Conservation (phyloP, 495 filamentous ascomycete genomes). For the Cercophora newfieldiana region DNA sequence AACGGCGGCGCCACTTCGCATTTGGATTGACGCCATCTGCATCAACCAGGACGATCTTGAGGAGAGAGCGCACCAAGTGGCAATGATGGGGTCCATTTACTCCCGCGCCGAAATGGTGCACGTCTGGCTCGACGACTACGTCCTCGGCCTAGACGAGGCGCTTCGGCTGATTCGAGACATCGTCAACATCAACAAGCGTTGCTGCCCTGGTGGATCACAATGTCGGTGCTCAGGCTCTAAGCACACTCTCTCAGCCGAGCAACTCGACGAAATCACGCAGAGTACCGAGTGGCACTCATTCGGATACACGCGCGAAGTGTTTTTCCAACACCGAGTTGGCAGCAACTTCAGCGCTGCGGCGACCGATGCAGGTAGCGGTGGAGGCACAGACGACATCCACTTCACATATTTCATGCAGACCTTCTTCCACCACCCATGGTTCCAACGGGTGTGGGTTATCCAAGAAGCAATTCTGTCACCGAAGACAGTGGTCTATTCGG, state of each 20-base stretch:
- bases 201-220: neutral
- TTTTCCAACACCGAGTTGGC: neutral
- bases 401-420: slow-evolving; percentile 3
- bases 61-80: slow-evolving; percentile 28
- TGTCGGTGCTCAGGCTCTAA: neutral
- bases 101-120: slow-evolving; percentile 19
- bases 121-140: slow-evolving; percentile 35
- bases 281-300: neutral
- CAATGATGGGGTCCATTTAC: slow-evolving; percentile 30
- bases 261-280: neutral
- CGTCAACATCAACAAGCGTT: neutral
- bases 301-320: slow-evolving; percentile 5
- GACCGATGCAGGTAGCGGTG: neutral
- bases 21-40: slow-evolving; percentile 4
- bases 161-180: slow-evolving; percentile 8
- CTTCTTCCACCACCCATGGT: slow-evolving; percentile 15
- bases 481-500: neutral
- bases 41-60: slow-evolving; percentile 27
- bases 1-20: neutral
- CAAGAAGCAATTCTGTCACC: slow-evolving; percentile 14
- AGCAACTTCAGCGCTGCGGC: neutral
- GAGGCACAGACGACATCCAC: neutral
- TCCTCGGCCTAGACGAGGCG: neutral
- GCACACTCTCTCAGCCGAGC: neutral
- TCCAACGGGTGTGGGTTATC: slow-evolving; percentile 20